Evolutionary conservation across 2,329 filamentous ascomycete species (phyloP), one percentile per base, ranked within the genome.

Genomic region (Aureobasidium sp.): DNA sequence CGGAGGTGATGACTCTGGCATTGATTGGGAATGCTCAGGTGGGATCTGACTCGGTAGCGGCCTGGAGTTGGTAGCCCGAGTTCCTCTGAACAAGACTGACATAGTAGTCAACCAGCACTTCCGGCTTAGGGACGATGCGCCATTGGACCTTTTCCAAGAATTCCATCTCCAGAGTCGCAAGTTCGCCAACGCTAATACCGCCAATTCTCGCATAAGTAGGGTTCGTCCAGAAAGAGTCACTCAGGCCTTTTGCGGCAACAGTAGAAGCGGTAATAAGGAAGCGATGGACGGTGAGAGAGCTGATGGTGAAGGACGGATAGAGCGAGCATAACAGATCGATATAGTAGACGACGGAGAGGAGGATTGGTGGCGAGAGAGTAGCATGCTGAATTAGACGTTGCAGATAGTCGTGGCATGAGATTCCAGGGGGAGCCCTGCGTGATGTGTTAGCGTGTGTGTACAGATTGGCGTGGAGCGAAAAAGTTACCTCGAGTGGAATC

Each of bases 301-400:
- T 96, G 68, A 99, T 95, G 31, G 92, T 97, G 74, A 99, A 99
- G 50, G 93, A 89, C 3, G 90, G 89, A 72, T 97, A 99, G 63
- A 96, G 80, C 12, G 90, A 87, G 75, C 93, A 99, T 24, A 99
- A 82, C 35, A 91, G 87, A 76, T 99, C 94, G 70, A 99, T 97
- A 71, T 97, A 99, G 72, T 95, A 99, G 62, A 99, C 94, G 91
- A 99, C 97, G 68, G 92, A 94, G 39, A 99, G 84, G n/a, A 99
- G 81, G 56, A 99, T 88, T 0, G 94, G 93, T 14, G 94, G 92
- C 7, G 91, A 91, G 3, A 99, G 81, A 0, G 93, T 97, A 29
- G 94, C 94, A 73, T 99, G 94, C 63, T 91, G 91, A 27, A 95
- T 94, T 62, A 99, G 81, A 65, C 94, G 87, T 70, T 94, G 89